Evolutionary conservation across 2,329 filamentous ascomycete genomes (phyloP).

Genomic region (Trichoderma brevicompactum): DNA sequence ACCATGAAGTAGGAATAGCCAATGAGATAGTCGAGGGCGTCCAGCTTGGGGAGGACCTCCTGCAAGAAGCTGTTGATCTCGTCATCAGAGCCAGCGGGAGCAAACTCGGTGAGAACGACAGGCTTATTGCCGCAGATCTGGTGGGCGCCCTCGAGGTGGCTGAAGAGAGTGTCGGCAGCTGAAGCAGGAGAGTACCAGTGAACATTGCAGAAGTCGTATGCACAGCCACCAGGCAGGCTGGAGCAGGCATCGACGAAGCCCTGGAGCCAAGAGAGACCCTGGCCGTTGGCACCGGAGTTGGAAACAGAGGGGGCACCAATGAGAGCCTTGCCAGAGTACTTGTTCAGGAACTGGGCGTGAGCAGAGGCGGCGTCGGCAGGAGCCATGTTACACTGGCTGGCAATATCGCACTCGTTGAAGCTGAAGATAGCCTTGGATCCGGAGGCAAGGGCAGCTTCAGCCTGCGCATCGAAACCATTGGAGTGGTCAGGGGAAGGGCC

Average conservation of each 20-base stretch:
- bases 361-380: slow-evolving; percentile 55
- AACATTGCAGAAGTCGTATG: slow-evolving; percentile 62
- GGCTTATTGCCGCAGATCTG: slow-evolving; percentile 52
- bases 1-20: slow-evolving; percentile 64
- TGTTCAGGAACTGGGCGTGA: slow-evolving; percentile 61
- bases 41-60: slow-evolving; percentile 53
- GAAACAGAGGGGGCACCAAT: slow-evolving; percentile 65
- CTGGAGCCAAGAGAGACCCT: slow-evolving; percentile 62
- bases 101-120: slow-evolving; percentile 70
- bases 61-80: slow-evolving; percentile 55
- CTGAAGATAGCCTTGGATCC: slow-evolving; percentile 63
- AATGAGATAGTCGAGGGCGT: slow-evolving; percentile 55
- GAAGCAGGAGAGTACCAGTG: slow-evolving; percentile 66
- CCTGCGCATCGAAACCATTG: slow-evolving; percentile 55
- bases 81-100: slow-evolving; percentile 51
- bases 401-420: slow-evolving; percentile 74
- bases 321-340: slow-evolving; percentile 55
- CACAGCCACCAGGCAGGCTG: slow-evolving; percentile 46
- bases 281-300: slow-evolving; percentile 55
- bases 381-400: slow-evolving; percentile 61
- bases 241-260: slow-evolving; percentile 58
- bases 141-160: slow-evolving; percentile 55
- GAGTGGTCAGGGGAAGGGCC: slow-evolving; percentile 51
- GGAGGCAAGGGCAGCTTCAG: slow-evolving; percentile 53
- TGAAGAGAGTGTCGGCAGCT: slow-evolving; percentile 56